Evolutionary conservation across 2,329 filamentous ascomycete species (phyloP).

Genomic region (Sclerotinia borealis): DNA sequence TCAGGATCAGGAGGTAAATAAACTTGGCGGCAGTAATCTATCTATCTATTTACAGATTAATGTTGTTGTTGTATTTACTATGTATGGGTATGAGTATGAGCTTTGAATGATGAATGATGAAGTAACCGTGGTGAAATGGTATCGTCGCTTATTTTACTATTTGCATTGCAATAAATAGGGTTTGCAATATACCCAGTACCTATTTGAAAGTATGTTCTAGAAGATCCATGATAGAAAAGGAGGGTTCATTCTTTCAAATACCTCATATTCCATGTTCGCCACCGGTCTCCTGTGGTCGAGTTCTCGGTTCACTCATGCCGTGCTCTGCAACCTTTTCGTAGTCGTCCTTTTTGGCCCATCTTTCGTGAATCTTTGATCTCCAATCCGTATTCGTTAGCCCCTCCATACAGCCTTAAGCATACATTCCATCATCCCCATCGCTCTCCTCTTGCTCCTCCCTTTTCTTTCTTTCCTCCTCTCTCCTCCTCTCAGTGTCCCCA

Average conservation of each 20-base stretch:
- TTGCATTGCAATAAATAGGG: too few relatives aligned
- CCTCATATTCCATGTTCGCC: not conserved
- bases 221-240: not conserved
- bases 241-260: not conserved
- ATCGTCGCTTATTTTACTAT: too few relatives aligned
- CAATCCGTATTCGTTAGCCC: not conserved
- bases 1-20: too few relatives aligned
- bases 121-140: too few relatives aligned
- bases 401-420: slow-evolving; percentile 31
- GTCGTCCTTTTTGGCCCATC: not conserved
- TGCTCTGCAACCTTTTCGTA: not conserved
- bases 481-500: slow-evolving; percentile 23
- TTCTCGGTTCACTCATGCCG: too few relatives aligned
- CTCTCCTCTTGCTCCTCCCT: slow-evolving; percentile 39
- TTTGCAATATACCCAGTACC: too few relatives aligned
- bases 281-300: not conserved
- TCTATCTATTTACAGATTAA: too few relatives aligned
- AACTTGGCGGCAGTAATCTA: too few relatives aligned
- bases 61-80: too few relatives aligned
- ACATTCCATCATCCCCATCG: slow-evolving; percentile 46
- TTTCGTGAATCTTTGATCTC: not conserved
- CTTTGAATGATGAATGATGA: too few relatives aligned
- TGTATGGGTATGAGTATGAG: too few relatives aligned
- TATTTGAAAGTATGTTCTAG: too few relatives aligned
- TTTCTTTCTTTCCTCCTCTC: not conserved